These are phyloP conservation scores for Exsudoporus frostii DNA, from an alignment of 768 basidiomycete genomes.

Conservation along the genomic window DNA sequence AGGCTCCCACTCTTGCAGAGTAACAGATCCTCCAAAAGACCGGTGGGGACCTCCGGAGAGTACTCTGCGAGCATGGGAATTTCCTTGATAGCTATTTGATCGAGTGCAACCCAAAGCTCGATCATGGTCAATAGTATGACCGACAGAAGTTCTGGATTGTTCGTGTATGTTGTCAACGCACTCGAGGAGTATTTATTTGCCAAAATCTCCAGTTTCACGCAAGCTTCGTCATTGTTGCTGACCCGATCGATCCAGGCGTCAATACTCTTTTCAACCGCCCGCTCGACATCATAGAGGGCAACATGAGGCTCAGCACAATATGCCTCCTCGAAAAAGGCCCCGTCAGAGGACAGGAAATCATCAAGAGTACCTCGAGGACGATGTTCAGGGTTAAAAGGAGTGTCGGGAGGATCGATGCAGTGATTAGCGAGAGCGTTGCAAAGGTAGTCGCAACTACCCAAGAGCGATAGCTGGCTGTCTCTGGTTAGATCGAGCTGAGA, in stretches of 20 bases:
- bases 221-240: constrained; percentile 7
- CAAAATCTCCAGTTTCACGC: constrained; percentile 20
- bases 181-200: constrained; percentile 28
- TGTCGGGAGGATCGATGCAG: neutral
- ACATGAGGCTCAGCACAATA: too few species aligned
- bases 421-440: constrained; percentile 8
- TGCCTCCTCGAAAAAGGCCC: too few species aligned
- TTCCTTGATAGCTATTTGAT: constrained; percentile 19
- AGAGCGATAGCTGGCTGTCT: constrained; percentile 36
- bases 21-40: constrained; percentile 28
- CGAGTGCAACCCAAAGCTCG: constrained; percentile 39
- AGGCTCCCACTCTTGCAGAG: constrained; percentile 30
- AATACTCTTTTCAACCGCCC: constrained; percentile 28
- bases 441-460: constrained; percentile 29
- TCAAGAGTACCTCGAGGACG: constrained; percentile 12
- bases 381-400: neutral
- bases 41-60: constrained; percentile 32
- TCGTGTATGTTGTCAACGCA: constrained; percentile 26
- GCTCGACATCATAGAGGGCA: too few species aligned
- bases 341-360: too few species aligned
- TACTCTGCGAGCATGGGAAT: constrained; percentile 30
- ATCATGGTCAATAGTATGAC: constrained; percentile 40
- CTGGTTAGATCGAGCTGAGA: constrained; percentile 22
- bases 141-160: constrained; percentile 39
- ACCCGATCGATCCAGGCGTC: constrained; percentile 33